Conservation (phyloP, 768 basidiomycete species). For the Pholiota conissans region DNA sequence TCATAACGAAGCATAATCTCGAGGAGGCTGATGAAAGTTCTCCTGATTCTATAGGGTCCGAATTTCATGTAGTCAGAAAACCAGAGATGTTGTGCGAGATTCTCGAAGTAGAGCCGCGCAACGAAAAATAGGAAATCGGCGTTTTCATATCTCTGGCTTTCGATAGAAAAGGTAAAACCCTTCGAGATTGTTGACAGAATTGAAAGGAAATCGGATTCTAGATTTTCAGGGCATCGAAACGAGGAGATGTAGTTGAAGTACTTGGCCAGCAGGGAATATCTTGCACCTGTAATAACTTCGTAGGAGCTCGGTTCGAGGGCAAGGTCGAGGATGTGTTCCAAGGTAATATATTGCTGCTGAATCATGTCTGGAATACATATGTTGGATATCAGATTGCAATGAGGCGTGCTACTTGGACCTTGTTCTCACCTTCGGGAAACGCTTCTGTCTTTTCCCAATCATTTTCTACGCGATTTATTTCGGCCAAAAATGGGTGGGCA, state of each 20-base stretch:
- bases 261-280: not conserved
- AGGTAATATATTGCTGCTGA: not conserved
- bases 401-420: not conserved
- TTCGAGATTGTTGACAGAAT: not conserved
- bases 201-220: not conserved
- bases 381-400: not conserved
- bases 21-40: not conserved
- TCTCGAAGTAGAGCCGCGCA: not conserved
- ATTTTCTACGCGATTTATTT: not conserved
- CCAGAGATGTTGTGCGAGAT: not conserved
- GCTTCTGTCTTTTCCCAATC: too few species aligned
- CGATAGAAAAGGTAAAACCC: not conserved
- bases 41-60: not conserved
- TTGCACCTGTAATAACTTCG: not conserved
- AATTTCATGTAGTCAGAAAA: not conserved
- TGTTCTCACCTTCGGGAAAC: not conserved
- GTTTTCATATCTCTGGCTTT: not conserved
- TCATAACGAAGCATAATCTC: not conserved
- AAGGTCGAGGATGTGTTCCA: not conserved
- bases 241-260: not conserved
- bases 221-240: not conserved
- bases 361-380: not conserved
- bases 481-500: not conserved
- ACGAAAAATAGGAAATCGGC: constrained; percentile 3
- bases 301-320: not conserved